Conservation (phyloP, 1,284 basidiomycete genomes). For the Tetrapyrgos nigripes region DNA sequence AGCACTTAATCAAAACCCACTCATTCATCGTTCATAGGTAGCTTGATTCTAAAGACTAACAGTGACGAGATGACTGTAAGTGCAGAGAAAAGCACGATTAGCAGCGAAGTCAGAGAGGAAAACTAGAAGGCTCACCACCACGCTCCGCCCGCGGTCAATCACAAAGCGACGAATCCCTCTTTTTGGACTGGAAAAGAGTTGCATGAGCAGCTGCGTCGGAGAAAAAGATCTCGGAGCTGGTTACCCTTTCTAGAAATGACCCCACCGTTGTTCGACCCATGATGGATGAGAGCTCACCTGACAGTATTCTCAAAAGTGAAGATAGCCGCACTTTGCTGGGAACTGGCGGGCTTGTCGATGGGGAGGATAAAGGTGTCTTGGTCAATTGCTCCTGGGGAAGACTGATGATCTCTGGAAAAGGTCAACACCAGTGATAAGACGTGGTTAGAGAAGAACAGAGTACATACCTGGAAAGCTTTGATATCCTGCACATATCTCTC, state of each 20-base stretch:
- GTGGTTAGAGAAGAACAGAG: conserved; percentile 3
- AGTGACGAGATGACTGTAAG: conserved; percentile 79
- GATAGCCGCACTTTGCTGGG: conserved; percentile 95
- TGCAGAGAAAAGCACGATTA: conserved; percentile 63
- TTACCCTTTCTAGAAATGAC: conserved; percentile 83
- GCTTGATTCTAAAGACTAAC: conserved; percentile 85
- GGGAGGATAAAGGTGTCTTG: conserved; percentile 95
- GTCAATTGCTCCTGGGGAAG: conserved; percentile 83
- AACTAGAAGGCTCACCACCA: conserved; percentile 69
- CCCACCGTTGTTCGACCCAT: conserved; percentile 93
- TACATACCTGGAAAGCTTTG: conserved; percentile 91
- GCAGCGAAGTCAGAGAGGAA: too few species aligned
- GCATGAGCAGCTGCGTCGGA: conserved; percentile 40
- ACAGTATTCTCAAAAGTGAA: conserved; percentile 91
- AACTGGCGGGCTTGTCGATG: conserved; percentile 94
- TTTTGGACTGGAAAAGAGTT: conserved; percentile 71
- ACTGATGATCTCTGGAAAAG: conserved; percentile 75
- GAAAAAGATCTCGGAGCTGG: conserved; percentile 46
- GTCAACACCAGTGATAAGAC: conserved; percentile 13
- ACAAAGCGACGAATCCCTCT: conserved; percentile 88
- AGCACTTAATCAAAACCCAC: too few species aligned
- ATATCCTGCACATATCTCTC: conserved; percentile 99
- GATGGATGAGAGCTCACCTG: conserved; percentile 80
- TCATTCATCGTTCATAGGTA: conserved; percentile 55
- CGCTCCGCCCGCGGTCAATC: conserved; percentile 83